Conservation (phyloP, 1,139 yeast species). For the Martiniozyma asiatica region DNA sequence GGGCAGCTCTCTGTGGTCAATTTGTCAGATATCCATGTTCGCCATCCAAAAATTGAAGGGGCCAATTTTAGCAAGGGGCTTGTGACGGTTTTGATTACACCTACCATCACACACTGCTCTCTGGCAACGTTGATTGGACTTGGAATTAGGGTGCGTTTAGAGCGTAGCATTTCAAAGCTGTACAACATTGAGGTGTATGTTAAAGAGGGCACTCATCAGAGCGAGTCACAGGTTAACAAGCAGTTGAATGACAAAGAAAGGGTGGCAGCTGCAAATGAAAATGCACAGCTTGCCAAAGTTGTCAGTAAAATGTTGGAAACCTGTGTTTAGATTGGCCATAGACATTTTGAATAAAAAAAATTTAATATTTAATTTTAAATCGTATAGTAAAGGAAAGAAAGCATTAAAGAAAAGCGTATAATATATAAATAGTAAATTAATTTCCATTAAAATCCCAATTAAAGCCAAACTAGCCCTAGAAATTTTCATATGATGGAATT, state of each 20-base stretch:
- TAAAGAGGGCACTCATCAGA: constrained; percentile 89
- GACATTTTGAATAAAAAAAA: no score
- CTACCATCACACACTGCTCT: constrained; percentile 96
- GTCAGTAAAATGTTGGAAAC: constrained; percentile 86
- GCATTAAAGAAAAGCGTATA: background rate
- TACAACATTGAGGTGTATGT: constrained; percentile 70
- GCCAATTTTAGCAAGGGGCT: constrained; percentile 42
- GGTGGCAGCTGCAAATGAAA: constrained; percentile 98
- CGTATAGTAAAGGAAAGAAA: background rate
- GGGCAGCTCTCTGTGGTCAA: constrained; percentile 95
- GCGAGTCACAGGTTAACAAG: constrained; percentile 90
- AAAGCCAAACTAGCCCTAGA: no score
- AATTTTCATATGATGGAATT: constrained; percentile 65
- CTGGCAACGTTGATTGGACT: constrained; percentile 91
- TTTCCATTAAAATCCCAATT: no score
- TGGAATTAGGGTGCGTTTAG: constrained; percentile 86
- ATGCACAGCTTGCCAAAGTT: constrained; percentile 79
- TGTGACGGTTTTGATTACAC: constrained; percentile 77
- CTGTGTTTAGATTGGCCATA: no score
- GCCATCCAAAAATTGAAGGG: constrained; percentile 32
- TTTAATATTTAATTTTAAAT: no score
- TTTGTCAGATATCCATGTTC: constrained; percentile 63
- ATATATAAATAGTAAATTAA: no score
- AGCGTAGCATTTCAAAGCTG: constrained; percentile 77
- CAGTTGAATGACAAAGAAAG: constrained; percentile 96